phyloP scores from a whole-genome alignment of 768 basidiomycete species.

The Hemileccinum rubropunctum region DNA sequence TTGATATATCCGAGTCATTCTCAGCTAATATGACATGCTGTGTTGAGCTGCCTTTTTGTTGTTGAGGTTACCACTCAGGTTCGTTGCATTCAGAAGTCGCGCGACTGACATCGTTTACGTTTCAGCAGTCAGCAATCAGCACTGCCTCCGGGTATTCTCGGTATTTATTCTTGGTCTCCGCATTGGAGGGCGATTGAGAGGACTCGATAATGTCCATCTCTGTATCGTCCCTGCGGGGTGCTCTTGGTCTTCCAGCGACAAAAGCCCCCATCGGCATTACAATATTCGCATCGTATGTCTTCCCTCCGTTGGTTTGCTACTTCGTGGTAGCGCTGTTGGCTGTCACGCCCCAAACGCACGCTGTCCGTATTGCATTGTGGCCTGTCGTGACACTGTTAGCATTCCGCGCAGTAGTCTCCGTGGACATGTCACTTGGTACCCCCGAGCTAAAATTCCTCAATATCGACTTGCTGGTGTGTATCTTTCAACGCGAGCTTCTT shows the following conservation, averaged over 20 bases:
- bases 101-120: too few species aligned
- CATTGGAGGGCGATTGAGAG: too few species aligned
- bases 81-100: too few species aligned
- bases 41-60: too few species aligned
- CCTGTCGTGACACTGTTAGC: conserved; percentile 43
- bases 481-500: not conserved
- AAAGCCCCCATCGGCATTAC: conserved; percentile 29
- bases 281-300: conserved; percentile 35
- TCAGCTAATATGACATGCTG: too few species aligned
- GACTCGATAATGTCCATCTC: not conserved
- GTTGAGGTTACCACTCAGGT: too few species aligned
- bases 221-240: not conserved
- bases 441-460: conserved; percentile 5
- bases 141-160: too few species aligned
- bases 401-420: conserved; percentile 34
- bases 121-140: too few species aligned
- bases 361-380: conserved; percentile 43
- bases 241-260: conserved; percentile 2
- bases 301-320: conserved; percentile 45
- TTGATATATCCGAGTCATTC: too few species aligned
- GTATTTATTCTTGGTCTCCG: too few species aligned
- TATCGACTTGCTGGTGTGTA: conserved; percentile 9
- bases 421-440: conserved; percentile 5
- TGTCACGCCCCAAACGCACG: conserved; percentile 41
- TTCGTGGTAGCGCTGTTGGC: conserved; percentile 49